phyloP scores from a whole-genome alignment of 2,329 filamentous ascomycete genomes.

The Diplocarpon rosae region DNA sequence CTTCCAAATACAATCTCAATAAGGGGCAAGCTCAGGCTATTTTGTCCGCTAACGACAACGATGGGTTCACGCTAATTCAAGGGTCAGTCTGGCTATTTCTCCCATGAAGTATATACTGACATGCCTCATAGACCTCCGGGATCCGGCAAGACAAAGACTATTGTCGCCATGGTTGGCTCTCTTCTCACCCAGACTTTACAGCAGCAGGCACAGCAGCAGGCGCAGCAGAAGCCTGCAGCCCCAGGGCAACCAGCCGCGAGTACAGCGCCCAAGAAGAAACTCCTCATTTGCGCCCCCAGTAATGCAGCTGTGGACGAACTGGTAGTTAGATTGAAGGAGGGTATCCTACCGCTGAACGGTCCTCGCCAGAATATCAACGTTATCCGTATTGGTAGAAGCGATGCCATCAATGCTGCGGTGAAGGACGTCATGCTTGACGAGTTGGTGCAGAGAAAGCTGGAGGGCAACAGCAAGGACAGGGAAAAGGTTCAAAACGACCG shows the following conservation, averaged over 20 bases:
- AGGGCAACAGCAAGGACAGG: constrained; percentile 47
- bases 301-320: constrained; percentile 96
- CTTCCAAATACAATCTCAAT: constrained; percentile 75
- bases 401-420: constrained; percentile 84
- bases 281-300: constrained; percentile 94
- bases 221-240: constrained; percentile 24
- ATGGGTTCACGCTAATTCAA: constrained; percentile 93
- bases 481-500: constrained; percentile 37
- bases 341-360: constrained; percentile 68
- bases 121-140: constrained; percentile 60
- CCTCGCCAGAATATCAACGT: constrained; percentile 69
- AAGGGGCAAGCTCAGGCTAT: constrained; percentile 83
- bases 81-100: constrained; percentile 42
- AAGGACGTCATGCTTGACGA: constrained; percentile 90
- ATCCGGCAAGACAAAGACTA: constrained; percentile 97
- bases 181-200: constrained; percentile 49
- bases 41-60: constrained; percentile 84
- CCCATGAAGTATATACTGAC: neutral
- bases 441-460: constrained; percentile 66
- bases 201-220: constrained; percentile 25
- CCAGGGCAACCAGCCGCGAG: constrained; percentile 25
- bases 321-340: constrained; percentile 81
- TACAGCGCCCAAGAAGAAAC: constrained; percentile 54
- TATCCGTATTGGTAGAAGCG: constrained; percentile 77
- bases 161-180: constrained; percentile 88